These are phyloP conservation scores for Aaosphaeria pasadenensis DNA, from an alignment of 2,329 filamentous ascomycete species.

Conservation along the genomic window DNA sequence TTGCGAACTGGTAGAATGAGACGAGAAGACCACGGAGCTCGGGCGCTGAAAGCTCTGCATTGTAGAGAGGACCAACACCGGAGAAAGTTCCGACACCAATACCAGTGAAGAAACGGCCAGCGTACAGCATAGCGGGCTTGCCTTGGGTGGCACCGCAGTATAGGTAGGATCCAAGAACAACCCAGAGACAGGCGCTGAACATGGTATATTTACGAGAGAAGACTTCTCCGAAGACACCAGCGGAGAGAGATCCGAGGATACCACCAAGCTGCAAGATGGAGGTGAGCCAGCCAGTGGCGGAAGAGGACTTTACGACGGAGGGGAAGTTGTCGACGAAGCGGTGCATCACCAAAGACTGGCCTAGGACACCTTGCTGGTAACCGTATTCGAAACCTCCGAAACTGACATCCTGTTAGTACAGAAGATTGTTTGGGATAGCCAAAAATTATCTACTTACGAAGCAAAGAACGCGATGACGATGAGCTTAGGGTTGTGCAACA, in stretches of 20 bases:
- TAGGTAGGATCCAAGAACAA: constrained; percentile 37
- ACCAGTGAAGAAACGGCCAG: constrained; percentile 50
- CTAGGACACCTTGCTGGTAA: constrained; percentile 55
- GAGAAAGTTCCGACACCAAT: constrained; percentile 50
- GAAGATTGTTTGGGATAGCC: too few species aligned
- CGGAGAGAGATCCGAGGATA: constrained; percentile 48
- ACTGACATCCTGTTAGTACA: constrained; percentile 18
- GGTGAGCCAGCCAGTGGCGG: constrained; percentile 51
- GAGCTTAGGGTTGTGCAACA: constrained; percentile 26
- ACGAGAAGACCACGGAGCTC: constrained; percentile 27
- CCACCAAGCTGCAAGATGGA: constrained; percentile 52
- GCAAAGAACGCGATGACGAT: constrained; percentile 28
- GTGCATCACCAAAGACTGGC: constrained; percentile 54
- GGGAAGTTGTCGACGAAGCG: constrained; percentile 52
- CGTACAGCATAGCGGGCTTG: constrained; percentile 44
- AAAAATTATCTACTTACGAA: too few species aligned
- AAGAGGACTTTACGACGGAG: constrained; percentile 44
- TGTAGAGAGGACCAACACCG: constrained; percentile 47
- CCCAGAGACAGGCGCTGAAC: constrained; percentile 49
- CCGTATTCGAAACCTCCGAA: constrained; percentile 54
- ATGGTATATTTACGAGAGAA: constrained; percentile 54
- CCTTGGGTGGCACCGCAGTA: constrained; percentile 43
- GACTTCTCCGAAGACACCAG: constrained; percentile 50
- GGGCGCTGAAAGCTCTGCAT: constrained; percentile 36
- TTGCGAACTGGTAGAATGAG: constrained; percentile 27